These are phyloP conservation scores for Parietaria judaica DNA, from an alignment of 306 rosid genomes.

Conservation along the genomic window DNA sequence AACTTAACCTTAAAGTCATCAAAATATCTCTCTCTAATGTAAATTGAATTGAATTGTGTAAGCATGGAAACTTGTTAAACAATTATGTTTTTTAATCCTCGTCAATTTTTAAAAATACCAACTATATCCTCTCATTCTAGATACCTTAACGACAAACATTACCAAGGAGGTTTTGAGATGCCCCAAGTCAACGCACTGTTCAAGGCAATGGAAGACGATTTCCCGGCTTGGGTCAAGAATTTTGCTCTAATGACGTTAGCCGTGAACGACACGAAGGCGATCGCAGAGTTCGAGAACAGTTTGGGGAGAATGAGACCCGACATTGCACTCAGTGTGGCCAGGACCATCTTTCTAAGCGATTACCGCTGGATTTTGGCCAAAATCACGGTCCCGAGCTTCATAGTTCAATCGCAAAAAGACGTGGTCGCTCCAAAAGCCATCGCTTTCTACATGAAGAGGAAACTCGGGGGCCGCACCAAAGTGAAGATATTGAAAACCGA, in stretches of 20 bases:
- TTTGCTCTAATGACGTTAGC: conserved; percentile 28
- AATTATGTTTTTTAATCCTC: too few relatives aligned
- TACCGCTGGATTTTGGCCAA: conserved; percentile 27
- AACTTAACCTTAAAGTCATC: too few relatives aligned
- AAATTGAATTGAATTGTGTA: too few relatives aligned
- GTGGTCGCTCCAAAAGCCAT: conserved; percentile 24
- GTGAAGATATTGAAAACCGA: conserved; percentile 28
- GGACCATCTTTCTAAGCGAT: conserved; percentile 33
- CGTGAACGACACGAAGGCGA: conserved; percentile 20
- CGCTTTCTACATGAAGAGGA: conserved; percentile 31
- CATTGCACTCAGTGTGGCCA: conserved; percentile 32
- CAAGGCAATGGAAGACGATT: conserved; percentile 22
- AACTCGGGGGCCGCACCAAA: conserved; percentile 18
- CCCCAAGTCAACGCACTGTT: conserved; percentile 23
- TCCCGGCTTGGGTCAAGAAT: conserved; percentile 22
- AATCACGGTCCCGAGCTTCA: conserved; percentile 31
- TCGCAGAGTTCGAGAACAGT: conserved; percentile 21
- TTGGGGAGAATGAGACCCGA: conserved; percentile 37
- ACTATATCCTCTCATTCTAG: neutral
- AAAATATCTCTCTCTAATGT: too few relatives aligned
- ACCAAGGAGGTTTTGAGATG: conserved; percentile 30
- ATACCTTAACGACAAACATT: conserved; percentile 32
- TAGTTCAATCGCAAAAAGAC: conserved; percentile 35
- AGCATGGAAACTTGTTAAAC: too few relatives aligned
- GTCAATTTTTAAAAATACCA: too few relatives aligned